Conservation (phyloP, 1,284 basidiomycete genomes). For the Microstroma glucosiphilum region DNA sequence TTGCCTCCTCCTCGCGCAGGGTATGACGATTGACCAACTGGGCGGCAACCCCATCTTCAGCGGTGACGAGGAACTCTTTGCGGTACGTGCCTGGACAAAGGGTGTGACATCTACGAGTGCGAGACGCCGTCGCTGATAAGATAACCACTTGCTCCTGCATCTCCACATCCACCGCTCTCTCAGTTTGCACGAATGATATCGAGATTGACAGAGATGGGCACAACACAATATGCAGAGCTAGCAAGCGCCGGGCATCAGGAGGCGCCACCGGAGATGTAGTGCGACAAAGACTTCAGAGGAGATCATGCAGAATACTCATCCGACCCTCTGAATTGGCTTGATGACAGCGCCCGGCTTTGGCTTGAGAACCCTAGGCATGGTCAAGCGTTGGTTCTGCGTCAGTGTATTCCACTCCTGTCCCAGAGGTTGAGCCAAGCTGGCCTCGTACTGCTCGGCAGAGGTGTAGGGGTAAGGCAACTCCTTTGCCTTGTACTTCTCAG, state of each 20-base stretch:
- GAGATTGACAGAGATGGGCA: constrained; percentile 47
- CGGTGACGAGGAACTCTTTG: constrained; percentile 49
- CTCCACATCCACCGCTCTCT: too few species aligned
- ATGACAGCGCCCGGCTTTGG: constrained; percentile 42
- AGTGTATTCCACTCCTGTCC: constrained; percentile 91
- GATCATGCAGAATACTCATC: not conserved
- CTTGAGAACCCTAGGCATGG: constrained; percentile 31
- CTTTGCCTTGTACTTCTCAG: constrained; percentile 74
- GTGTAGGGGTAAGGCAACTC: constrained; percentile 84
- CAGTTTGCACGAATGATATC: constrained; percentile 45
- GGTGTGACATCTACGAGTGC: too few species aligned
- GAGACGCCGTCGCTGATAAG: too few species aligned
- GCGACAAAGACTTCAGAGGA: too few species aligned
- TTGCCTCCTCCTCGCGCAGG: constrained; percentile 10
- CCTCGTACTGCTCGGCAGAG: constrained; percentile 78
- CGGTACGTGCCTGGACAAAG: constrained; percentile 4
- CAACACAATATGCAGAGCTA: constrained; percentile 28
- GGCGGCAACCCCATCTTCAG: constrained; percentile 47
- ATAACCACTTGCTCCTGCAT: too few species aligned
- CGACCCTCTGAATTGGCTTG: constrained; percentile 23
- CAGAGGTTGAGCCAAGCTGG: constrained; percentile 69
- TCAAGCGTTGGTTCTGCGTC: constrained; percentile 71
- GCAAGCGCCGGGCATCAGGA: constrained; percentile 6
- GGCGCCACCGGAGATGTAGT: constrained; percentile 11
- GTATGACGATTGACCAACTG: constrained; percentile 43